These are phyloP conservation scores for Rauvolfia tetraphylla DNA, from an alignment of 257 asterid species.

Conservation along the genomic window DNA sequence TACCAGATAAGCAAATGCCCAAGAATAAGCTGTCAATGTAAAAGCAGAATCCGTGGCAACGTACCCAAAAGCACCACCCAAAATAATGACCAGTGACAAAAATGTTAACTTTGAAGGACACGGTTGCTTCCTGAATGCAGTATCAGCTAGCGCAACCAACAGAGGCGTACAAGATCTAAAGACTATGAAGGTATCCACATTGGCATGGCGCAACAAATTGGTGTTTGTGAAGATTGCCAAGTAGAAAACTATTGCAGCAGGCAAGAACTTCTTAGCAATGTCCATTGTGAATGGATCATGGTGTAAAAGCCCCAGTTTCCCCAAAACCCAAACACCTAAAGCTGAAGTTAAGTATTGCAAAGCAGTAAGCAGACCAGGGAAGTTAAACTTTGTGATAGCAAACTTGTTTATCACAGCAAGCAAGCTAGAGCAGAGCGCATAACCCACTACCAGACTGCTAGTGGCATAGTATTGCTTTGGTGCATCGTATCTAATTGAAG, in stretches of 20 bases:
- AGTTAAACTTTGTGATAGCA: conserved; percentile 83
- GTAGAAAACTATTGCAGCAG: conserved; percentile 87
- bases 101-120: conserved; percentile 82
- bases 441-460: conserved; percentile 81
- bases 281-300: conserved; percentile 73
- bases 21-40: conserved; percentile 77
- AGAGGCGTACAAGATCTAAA: conserved; percentile 84
- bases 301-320: conserved; percentile 69
- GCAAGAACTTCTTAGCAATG: conserved; percentile 83
- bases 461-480: conserved; percentile 67
- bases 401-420: conserved; percentile 91
- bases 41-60: conserved; percentile 89
- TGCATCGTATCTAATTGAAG: conserved; percentile 43
- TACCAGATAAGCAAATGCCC: conserved; percentile 92
- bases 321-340: conserved; percentile 80
- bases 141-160: conserved; percentile 88
- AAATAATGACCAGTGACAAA: conserved; percentile 54
- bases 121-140: conserved; percentile 73
- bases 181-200: conserved; percentile 91
- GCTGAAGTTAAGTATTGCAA: conserved; percentile 87
- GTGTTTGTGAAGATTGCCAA: conserved; percentile 91
- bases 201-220: conserved; percentile 89
- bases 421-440: conserved; percentile 90
- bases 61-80: conserved; percentile 84
- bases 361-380: conserved; percentile 90